Evolutionary conservation across 2,329 filamentous ascomycete genomes (phyloP).

Genomic region (Cryphonectria parasitica): DNA sequence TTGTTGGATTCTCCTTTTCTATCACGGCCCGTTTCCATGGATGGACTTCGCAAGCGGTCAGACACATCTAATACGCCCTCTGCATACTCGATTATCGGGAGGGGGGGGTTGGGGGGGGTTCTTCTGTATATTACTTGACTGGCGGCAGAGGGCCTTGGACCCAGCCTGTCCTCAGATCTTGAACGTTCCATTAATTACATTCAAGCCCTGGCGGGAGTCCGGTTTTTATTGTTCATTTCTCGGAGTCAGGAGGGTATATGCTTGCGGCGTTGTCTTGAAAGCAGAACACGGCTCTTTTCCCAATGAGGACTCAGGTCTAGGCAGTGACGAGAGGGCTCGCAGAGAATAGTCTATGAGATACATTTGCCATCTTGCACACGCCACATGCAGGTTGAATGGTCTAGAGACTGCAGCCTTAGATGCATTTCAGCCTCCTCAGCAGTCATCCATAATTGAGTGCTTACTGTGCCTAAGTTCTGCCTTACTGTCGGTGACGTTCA

Average conservation of each 20-base stretch:
- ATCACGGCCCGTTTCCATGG: slow-evolving; percentile 7
- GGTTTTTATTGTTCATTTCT: slow-evolving; percentile 16
- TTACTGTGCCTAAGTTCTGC: neutral
- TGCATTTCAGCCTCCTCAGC: slow-evolving; percentile 20
- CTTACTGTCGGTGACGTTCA: neutral
- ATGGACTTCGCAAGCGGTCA: slow-evolving; percentile 21
- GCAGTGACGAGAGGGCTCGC: slow-evolving; percentile 6
- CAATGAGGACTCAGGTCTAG: slow-evolving; percentile 8
- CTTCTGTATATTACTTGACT: slow-evolving; percentile 28
- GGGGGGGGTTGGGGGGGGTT: no score
- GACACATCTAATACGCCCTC: slow-evolving; percentile 26
- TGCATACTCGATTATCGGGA: slow-evolving; percentile 19
- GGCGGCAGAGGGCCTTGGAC: slow-evolving; percentile 16
- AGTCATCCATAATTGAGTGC: neutral
- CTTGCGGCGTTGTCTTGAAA: slow-evolving; percentile 25
- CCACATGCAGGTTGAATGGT: slow-evolving; percentile 14
- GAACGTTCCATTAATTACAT: slow-evolving; percentile 26
- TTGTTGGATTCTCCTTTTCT: slow-evolving; percentile 23
- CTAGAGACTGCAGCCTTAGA: slow-evolving; percentile 13
- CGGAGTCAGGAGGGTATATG: slow-evolving; percentile 21
- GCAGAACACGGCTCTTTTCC: slow-evolving; percentile 17
- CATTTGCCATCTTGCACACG: slow-evolving; percentile 11
- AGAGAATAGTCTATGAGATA: neutral
- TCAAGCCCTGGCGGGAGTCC: slow-evolving; percentile 21
- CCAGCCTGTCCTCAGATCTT: slow-evolving; percentile 9